These are phyloP conservation scores for Mucor piriformis DNA, from an alignment of 371 early-diverging fungal species.

Conservation along the genomic window DNA sequence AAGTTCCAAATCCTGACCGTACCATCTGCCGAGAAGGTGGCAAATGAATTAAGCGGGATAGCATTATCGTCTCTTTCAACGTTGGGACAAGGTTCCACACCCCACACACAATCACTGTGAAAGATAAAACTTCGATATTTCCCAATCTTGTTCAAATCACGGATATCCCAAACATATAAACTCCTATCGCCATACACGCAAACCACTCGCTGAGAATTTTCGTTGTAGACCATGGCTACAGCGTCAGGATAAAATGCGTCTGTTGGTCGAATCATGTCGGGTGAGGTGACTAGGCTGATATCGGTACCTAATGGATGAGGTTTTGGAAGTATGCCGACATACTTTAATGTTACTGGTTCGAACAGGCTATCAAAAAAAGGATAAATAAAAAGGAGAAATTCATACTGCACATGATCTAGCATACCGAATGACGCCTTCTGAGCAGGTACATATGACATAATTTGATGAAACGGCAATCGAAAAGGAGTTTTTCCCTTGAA, in stretches of 20 bases:
- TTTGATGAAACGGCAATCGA: constrained; percentile 66
- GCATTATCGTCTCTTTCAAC: constrained; percentile 10
- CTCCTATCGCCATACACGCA: constrained; percentile 76
- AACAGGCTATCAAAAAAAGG: constrained; percentile 57
- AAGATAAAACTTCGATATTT: constrained; percentile 70
- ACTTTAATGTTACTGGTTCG: constrained; percentile 69
- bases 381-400: not conserved
- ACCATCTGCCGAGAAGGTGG: constrained; percentile 80
- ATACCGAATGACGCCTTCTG: constrained; percentile 73
- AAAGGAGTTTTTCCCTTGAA: constrained; percentile 68
- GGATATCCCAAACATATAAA: constrained; percentile 76
- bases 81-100: constrained; percentile 61
- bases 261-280: constrained; percentile 32
- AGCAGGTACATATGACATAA: constrained; percentile 75
- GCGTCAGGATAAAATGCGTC: constrained; percentile 65
- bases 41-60: constrained; percentile 71
- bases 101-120: constrained; percentile 88
- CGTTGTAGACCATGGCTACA: constrained; percentile 58
- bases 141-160: constrained; percentile 63
- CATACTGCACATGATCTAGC: not conserved
- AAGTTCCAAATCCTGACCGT: constrained; percentile 84
- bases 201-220: constrained; percentile 47
- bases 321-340: constrained; percentile 72
- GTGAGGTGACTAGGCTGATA: constrained; percentile 44
- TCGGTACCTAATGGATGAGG: constrained; percentile 76